These are phyloP conservation scores for Eryngium alpinum DNA, from an alignment of 140 eudicot species.

Conservation along the genomic window DNA sequence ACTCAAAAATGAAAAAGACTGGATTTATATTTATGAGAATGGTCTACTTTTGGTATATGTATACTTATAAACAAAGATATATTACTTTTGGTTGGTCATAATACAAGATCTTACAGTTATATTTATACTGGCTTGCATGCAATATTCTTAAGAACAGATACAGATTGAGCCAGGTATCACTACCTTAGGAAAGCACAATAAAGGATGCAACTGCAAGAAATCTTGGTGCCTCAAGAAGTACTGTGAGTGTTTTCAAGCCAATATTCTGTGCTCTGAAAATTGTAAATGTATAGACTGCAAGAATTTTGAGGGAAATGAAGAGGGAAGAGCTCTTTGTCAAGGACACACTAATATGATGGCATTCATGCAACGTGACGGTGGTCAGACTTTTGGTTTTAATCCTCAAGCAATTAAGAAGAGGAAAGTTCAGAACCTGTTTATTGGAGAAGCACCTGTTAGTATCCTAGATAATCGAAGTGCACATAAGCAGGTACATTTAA, in stretches of 20 bases:
- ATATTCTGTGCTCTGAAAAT: constrained; percentile 64
- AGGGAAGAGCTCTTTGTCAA: constrained; percentile 45
- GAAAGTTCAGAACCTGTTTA: constrained; percentile 26
- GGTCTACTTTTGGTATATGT: no score
- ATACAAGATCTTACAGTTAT: neutral
- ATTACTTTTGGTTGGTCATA: neutral
- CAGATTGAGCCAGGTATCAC: constrained; percentile 46
- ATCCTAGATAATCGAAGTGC: constrained; percentile 12
- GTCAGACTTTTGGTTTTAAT: constrained; percentile 41
- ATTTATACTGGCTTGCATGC: neutral
- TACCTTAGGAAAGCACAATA: constrained; percentile 48
- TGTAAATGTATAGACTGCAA: constrained; percentile 82
- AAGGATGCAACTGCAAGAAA: constrained; percentile 81
- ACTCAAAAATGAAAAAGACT: no score
- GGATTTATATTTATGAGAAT: no score
- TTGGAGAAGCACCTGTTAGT: constrained; percentile 21
- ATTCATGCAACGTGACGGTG: constrained; percentile 49
- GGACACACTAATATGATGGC: constrained; percentile 33
- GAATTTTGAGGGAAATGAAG: constrained; percentile 74
- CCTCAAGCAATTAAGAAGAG: constrained; percentile 41
- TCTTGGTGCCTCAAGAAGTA: constrained; percentile 85
- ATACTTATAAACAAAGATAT: neutral
- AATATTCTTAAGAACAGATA: constrained; percentile 10
- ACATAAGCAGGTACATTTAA: constrained; percentile 29
- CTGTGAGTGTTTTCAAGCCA: constrained; percentile 80